Percentiles rank a stretch among this genome's conserved stretches.
Conservation (phyloP, 2,329 filamentous ascomycete genomes). For the Fonsecaea multimorphosa region DNA sequence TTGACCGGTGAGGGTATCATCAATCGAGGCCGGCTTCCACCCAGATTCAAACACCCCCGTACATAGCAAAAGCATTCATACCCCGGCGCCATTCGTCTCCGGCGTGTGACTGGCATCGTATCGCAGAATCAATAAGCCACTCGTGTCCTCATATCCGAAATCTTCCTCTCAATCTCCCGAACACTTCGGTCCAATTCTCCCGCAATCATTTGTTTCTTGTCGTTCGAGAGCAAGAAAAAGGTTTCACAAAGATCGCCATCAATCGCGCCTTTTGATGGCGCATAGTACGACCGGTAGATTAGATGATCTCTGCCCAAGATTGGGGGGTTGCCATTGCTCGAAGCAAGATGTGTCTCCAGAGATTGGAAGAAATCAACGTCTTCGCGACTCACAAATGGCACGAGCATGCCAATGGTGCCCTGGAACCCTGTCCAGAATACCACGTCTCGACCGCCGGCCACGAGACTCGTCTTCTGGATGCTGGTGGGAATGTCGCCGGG, state of each 20-base stretch:
- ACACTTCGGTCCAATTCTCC: conserved; percentile 89
- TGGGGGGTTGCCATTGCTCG: conserved; percentile 74
- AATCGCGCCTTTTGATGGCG: conserved; percentile 93
- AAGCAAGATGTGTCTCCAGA: conserved; percentile 84
- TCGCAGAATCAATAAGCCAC: conserved; percentile 56
- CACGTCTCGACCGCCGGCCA: conserved; percentile 89
- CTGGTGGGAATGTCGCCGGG: conserved; percentile 90
- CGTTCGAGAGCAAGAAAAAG: conserved; percentile 79
- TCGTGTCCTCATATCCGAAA: conserved; percentile 70
- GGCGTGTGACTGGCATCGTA: background rate
- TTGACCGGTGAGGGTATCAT: background rate
- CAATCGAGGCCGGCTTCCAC: background rate
- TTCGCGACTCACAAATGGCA: conserved; percentile 89
- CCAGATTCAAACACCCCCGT: background rate
- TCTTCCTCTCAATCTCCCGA: conserved; percentile 93
- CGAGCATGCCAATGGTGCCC: conserved; percentile 89
- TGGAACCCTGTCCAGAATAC: conserved; percentile 93
- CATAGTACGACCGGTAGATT: conserved; percentile 94
- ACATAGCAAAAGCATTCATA: background rate
- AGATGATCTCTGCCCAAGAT: conserved; percentile 92
- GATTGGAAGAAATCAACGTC: conserved; percentile 98
- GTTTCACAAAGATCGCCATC: conserved; percentile 96
- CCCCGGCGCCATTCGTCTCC: background rate
- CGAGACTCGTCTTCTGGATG: conserved; percentile 84
- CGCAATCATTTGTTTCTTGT: conserved; percentile 95